A percentile compares a stretch with the other conserved stretches of the same genome.
Evolutionary conservation across 768 basidiomycete species (phyloP).

Genomic region (Infundibulicybe gibba): DNA sequence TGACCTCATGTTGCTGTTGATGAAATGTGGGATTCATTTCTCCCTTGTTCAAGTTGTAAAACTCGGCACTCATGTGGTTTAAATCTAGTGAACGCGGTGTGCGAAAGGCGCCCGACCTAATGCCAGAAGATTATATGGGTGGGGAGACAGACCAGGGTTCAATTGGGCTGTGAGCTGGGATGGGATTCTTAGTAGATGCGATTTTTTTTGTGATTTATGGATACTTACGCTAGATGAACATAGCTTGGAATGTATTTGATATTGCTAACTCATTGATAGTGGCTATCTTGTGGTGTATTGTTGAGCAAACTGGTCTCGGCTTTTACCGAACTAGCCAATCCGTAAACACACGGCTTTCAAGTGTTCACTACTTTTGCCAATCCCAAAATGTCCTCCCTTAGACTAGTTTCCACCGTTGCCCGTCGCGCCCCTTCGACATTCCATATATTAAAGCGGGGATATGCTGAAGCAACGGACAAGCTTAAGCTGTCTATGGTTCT

Average conservation of each 20-base stretch:
- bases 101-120: slow-evolving; percentile 52
- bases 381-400: slow-evolving; percentile 69
- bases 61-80: too few relatives aligned
- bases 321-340: slow-evolving; percentile 21
- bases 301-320: slow-evolving; percentile 5
- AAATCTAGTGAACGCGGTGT: slow-evolving; percentile 63
- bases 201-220: neutral
- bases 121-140: slow-evolving; percentile 59
- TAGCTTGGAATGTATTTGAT: neutral
- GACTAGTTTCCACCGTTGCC: slow-evolving; percentile 61
- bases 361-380: slow-evolving; percentile 17
- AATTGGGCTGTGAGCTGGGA: slow-evolving; percentile 37
- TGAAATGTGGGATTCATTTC: slow-evolving; percentile 80
- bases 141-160: slow-evolving; percentile 42
- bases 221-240: slow-evolving; percentile 1
- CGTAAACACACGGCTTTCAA: slow-evolving; percentile 36
- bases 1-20: slow-evolving; percentile 88
- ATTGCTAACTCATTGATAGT: too few relatives aligned
- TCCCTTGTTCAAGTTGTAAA: neutral
- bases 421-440: slow-evolving; percentile 54
- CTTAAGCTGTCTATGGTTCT: slow-evolving; percentile 91
- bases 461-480: slow-evolving; percentile 90
- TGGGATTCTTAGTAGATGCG: neutral
- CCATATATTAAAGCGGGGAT: slow-evolving; percentile 68
- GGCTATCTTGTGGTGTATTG: too few relatives aligned